Base-by-base conservation (phyloP, 2,329 filamentous ascomycete species). In the Aureobasidium namibiae region DNA sequence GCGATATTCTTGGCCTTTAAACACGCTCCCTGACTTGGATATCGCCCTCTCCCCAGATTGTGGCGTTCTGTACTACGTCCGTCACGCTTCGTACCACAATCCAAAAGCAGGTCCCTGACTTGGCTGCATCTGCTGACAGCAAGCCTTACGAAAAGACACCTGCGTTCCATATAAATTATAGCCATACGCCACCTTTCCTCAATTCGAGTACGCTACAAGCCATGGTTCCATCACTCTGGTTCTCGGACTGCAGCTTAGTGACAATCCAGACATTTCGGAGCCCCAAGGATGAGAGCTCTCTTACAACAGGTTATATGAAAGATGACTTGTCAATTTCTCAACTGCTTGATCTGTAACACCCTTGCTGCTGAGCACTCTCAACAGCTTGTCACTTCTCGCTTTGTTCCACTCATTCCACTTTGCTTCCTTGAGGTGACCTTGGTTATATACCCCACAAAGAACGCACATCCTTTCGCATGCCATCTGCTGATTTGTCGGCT, bases 301-400 rank as follows among this genome's bases (percentile, higher is more conserved):
- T 56, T 56, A n/a, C 21, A 6, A 56, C 24, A 44, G 38, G 52
- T 44, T 18, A 56, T 10, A 23, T 26, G 14, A 26, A 56, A 56
- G 21, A 24, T 56, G 52, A 56, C 18, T n/a, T n/a, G 39, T 56
- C 52, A 18, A 3, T 44, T 56, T 44, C 44, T 6, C 3, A 13
- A 10, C 38, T 45, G 38, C 29, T 44, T 39, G 52, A 56, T 56
- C 39, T 18, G 39, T 24, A 24, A 8, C 29, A 34, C 39, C 18
- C 9, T 24, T 56, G n/a, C 52, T 56, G 52, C 52, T 56, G 52
- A 56, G 52, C 29, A 21, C n/a, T 44, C 52, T 56, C 52, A 42
- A 56, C 52, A 45, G 14, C 52, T 56, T 36, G 26, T 14, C 34
- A 26, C 38, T 56, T 56, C 39, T 56, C 38, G 52, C 11, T 44